These are phyloP conservation scores for Phlebiopsis gigantea DNA, from an alignment of 768 basidiomycete species.

Conservation along the genomic window DNA sequence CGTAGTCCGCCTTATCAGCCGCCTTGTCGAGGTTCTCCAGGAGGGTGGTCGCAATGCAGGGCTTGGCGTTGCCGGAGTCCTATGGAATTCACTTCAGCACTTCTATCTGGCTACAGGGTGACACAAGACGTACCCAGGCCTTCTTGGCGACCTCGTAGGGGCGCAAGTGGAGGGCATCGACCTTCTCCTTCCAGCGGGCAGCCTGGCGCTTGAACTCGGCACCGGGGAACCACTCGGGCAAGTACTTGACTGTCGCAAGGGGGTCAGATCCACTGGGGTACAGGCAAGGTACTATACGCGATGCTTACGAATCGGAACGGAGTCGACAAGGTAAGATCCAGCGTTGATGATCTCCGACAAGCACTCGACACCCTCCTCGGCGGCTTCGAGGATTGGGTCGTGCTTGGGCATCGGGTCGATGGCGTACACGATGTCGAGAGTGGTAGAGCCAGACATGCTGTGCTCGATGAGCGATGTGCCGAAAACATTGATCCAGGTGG, in stretches of 20 bases:
- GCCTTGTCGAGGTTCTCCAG: background rate
- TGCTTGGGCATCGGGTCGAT: constrained; percentile 28
- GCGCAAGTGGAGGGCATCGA: constrained; percentile 1
- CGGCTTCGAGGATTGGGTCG: constrained; percentile 38
- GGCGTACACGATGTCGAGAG: constrained; percentile 40
- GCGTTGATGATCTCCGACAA: constrained; percentile 11
- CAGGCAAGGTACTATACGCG: too few relatives aligned
- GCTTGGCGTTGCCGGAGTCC: background rate
- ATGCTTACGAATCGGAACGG: constrained; percentile 4
- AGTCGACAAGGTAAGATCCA: constrained; percentile 6
- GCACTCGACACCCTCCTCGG: constrained; percentile 29
- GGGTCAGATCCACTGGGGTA: too few relatives aligned
- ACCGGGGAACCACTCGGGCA: constrained; percentile 21
- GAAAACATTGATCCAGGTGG: background rate
- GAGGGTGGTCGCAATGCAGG: background rate
- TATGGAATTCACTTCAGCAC: too few relatives aligned
- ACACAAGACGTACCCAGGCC: background rate
- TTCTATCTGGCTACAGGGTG: background rate
- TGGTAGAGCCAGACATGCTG: constrained; percentile 27
- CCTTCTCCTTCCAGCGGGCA: background rate
- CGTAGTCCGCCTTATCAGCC: background rate
- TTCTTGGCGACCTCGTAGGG: constrained; percentile 5
- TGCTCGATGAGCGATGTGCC: background rate
- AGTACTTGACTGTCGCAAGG: constrained; percentile 20
- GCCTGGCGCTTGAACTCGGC: constrained; percentile 16